Conservation (phyloP, 139 green algal genomes). For the Yamagishiella unicocca region DNA sequence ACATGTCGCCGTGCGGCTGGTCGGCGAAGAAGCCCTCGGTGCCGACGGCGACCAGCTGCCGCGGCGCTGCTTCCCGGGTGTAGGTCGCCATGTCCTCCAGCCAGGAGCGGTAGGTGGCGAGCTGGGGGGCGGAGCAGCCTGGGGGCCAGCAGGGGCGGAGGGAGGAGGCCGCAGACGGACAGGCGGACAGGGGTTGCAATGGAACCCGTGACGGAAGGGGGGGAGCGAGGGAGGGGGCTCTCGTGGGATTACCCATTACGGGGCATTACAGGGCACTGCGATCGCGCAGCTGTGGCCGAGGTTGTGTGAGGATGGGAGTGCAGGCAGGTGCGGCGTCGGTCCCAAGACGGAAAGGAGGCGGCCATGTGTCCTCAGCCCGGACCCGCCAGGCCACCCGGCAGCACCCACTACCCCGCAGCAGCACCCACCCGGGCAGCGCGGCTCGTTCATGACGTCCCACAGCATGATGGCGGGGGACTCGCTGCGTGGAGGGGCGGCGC, state of each 20-base stretch:
- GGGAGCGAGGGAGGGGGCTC: too few species aligned
- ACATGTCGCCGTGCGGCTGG: not conserved
- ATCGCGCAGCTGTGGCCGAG: too few species aligned
- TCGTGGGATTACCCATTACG: too few species aligned
- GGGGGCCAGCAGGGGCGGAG: not conserved
- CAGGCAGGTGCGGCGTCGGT: too few species aligned
- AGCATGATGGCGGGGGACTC: slow-evolving; percentile 59
- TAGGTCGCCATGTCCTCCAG: not conserved
- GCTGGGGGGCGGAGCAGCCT: not conserved
- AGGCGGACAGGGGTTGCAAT: not conserved
- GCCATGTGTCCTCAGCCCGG: too few species aligned
- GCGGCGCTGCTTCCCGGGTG: not conserved
- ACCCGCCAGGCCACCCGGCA: too few species aligned
- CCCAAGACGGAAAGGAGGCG: too few species aligned
- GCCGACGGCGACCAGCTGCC: slow-evolving; percentile 31
- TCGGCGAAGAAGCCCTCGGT: slow-evolving; percentile 40
- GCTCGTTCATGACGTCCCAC: slow-evolving; percentile 62
- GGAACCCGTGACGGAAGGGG: too few species aligned
- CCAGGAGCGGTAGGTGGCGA: not conserved
- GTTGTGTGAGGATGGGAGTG: too few species aligned
- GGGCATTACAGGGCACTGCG: too few species aligned
- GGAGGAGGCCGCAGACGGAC: not conserved
- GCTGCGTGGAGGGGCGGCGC: not conserved
- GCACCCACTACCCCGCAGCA: not conserved
- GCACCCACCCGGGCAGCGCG: slow-evolving; percentile 51